Evolutionary conservation across 208 protist species (phyloP), one percentile per base, ranked within the genome.

Genomic region (Wallacemonas sp.): DNA sequence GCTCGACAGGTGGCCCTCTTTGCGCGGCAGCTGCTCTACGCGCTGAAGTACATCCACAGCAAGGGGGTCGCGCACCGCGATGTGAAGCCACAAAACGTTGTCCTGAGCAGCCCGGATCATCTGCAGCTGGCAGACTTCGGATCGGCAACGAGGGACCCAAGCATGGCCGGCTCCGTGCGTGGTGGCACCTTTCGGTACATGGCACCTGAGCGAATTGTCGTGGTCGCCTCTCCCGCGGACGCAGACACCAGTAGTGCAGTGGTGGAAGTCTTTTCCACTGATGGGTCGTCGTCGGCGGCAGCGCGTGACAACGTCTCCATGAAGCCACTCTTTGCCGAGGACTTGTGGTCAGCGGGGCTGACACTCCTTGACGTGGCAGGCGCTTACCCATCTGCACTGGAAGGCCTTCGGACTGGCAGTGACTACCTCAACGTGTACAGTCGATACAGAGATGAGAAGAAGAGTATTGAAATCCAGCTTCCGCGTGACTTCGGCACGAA

Each of bases 41-140:
- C 68, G 15, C 37, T 93, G 10, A 53, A 63, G 32, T 79, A 88
- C 68, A 39, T 93, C 15, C 84, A 93, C 63, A 24, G 33, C 44
- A 52, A 71, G n/a, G 76, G 76, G 6, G 61, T 90, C 1, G 78
- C 97, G 3, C 96, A 97, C 68, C 69, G 94, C 41, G 93, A 98
- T 53, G 67, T 98, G 32, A 98, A 98, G 73, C 95, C 96, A n/a
- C 71, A 63, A 24, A 98, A 99, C 62, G 75, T 98, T 17, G 74
- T 98, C 2, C 50, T 98, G 26, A 94, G 88, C 60, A 66, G 66
- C 29, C 62, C 59, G 10, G 33, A 69, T 6, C 77, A 81, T 41
- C n/a, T 80, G 26, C 78, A 79, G 42, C 68, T 93, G 27, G 74
- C 79, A 8, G 87, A 93, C 58, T 92, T 93, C 57, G 87, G 87